Evolutionary conservation across 2,329 filamentous ascomycete species (phyloP).

Genomic region (Hypoxylon sp.): DNA sequence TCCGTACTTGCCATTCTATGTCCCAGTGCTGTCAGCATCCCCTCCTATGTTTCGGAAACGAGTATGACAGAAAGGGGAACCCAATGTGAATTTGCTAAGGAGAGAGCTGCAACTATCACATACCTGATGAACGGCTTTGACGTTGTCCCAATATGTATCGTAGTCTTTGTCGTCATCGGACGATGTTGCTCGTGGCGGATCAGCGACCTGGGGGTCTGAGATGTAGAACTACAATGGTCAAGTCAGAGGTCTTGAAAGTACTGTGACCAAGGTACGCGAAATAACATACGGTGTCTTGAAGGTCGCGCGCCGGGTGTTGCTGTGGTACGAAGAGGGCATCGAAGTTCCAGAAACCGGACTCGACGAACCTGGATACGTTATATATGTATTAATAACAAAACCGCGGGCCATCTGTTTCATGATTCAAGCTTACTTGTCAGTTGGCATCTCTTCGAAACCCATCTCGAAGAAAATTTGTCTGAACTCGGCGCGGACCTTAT

Average conservation of each 20-base stretch:
- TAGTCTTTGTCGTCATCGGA: slow-evolving; percentile 72
- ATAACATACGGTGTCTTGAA: slow-evolving; percentile 78
- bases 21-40: slow-evolving; percentile 4
- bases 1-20: slow-evolving; percentile 80
- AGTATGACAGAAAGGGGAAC: not conserved
- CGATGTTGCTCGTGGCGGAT: slow-evolving; percentile 67
- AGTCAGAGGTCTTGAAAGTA: not conserved
- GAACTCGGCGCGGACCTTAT: slow-evolving; percentile 96
- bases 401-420: not conserved
- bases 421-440: slow-evolving; percentile 48
- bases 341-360: slow-evolving; percentile 98
- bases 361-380: slow-evolving; percentile 74
- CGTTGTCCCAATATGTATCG: slow-evolving; percentile 86
- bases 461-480: slow-evolving; percentile 95
- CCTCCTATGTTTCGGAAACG: not conserved
- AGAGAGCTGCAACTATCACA: not conserved
- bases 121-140: slow-evolving; percentile 81
- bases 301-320: slow-evolving; percentile 95
- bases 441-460: slow-evolving; percentile 98
- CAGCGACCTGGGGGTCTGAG: slow-evolving; percentile 82
- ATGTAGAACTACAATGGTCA: slow-evolving; percentile 75
- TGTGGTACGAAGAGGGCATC: slow-evolving; percentile 96
- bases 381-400: slow-evolving; percentile 6
- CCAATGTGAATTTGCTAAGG: not conserved
- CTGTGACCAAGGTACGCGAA: not conserved